Evolutionary conservation across 129 eudicot genomes (phyloP).

Genomic region (Flaveria brownii): DNA sequence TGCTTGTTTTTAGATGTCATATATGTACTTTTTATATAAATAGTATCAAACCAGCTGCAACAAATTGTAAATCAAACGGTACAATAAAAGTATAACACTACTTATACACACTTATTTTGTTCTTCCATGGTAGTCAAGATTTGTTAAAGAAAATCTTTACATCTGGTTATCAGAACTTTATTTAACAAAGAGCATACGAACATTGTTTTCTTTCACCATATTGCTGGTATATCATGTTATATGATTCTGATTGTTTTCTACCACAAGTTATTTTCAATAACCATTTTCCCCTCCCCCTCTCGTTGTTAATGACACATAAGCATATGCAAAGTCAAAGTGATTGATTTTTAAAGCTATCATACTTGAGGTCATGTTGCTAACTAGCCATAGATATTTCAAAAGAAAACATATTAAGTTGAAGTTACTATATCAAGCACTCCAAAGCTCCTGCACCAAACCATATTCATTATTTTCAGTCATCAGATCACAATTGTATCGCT

Average conservation of each 20-base stretch:
- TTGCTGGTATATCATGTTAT: background rate
- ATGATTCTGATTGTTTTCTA: background rate
- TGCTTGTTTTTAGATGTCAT: background rate
- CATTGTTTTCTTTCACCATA: background rate
- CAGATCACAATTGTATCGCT: background rate
- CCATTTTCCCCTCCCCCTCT: no score
- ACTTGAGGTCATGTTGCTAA: background rate
- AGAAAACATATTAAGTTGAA: background rate
- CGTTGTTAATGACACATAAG: background rate
- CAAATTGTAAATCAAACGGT: background rate
- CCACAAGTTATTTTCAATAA: background rate
- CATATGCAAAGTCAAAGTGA: conserved; percentile 9
- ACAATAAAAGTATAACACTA: background rate
- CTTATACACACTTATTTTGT: background rate
- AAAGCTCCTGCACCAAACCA: background rate
- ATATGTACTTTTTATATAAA: background rate
- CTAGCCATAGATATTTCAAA: background rate
- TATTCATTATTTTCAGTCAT: background rate
- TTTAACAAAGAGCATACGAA: background rate
- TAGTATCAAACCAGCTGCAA: background rate
- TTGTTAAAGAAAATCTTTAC: background rate
- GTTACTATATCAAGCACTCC: background rate
- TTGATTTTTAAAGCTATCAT: conserved; percentile 4
- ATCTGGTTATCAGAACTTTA: background rate
- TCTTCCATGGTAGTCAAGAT: no score